These are phyloP conservation scores for Cenchrus purpureus DNA, from an alignment of 176 grass and related monocot genomes.

Conservation along the genomic window DNA sequence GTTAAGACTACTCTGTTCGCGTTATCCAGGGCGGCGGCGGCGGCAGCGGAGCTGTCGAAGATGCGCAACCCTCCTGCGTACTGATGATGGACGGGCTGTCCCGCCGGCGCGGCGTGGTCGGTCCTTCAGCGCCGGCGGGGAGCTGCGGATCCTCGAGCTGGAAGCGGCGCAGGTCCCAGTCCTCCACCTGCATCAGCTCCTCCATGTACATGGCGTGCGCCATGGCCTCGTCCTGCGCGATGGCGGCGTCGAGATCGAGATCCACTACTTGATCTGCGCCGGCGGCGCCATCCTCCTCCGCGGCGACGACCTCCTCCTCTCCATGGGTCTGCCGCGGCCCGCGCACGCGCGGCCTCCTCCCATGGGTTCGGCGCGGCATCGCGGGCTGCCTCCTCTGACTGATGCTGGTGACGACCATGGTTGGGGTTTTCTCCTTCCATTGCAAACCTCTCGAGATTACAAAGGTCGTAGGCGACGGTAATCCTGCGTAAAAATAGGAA, in stretches of 20 bases:
- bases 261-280: not conserved
- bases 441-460: not conserved
- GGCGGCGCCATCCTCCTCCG: not conserved
- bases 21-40: not conserved
- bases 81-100: not conserved
- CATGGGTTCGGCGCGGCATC: not conserved
- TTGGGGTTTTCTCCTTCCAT: not conserved
- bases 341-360: not conserved
- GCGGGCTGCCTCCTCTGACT: not conserved
- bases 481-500: not conserved
- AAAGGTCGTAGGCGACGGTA: not conserved
- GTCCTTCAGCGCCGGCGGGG: not conserved
- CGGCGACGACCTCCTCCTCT: not conserved
- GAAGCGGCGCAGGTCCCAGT: not conserved
- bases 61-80: not conserved
- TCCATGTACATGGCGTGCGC: conserved; percentile 7
- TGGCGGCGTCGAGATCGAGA: not conserved
- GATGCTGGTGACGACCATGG: not conserved
- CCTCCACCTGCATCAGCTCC: conserved; percentile 7
- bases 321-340: not conserved
- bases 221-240: not conserved
- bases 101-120: not conserved
- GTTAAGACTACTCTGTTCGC: not conserved
- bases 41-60: not conserved
- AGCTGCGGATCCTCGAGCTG: not conserved